These are phyloP conservation scores for Glomus cerebriforme DNA, from an alignment of 192 early-diverging fungal species.

Conservation along the genomic window DNA sequence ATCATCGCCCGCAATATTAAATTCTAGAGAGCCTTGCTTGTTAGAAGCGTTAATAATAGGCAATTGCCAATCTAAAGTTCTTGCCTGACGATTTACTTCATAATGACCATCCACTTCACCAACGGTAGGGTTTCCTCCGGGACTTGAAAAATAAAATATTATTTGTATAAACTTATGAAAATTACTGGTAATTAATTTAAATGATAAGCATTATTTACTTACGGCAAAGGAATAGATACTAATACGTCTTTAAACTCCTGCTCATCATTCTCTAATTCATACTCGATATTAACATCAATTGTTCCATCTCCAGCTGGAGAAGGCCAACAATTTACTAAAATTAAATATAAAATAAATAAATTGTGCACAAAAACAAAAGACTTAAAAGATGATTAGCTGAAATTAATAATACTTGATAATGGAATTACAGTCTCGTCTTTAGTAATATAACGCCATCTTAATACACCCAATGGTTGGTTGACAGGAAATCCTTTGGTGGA, in stretches of 20 bases:
- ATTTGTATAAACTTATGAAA: not conserved
- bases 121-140: slow-evolving; percentile 69
- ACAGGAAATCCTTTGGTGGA: slow-evolving; percentile 81
- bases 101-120: slow-evolving; percentile 84
- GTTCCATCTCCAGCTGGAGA: slow-evolving; percentile 84
- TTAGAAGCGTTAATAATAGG: slow-evolving; percentile 78
- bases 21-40: slow-evolving; percentile 81
- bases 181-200: not conserved
- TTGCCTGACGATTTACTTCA: slow-evolving; percentile 68
- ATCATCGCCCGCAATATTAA: slow-evolving; percentile 76
- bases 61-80: slow-evolving; percentile 84
- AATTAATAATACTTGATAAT: slow-evolving; percentile 63
- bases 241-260: slow-evolving; percentile 85
- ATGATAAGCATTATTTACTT: slow-evolving; percentile 37
- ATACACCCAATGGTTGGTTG: slow-evolving; percentile 78
- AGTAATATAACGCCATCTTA: slow-evolving; percentile 88
- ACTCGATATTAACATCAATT: slow-evolving; percentile 96
- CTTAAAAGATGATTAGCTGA: not conserved
- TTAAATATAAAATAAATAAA: slow-evolving; percentile 4
- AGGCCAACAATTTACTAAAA: slow-evolving; percentile 97
- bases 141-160: slow-evolving; percentile 41
- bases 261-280: slow-evolving; percentile 77
- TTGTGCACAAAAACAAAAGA: not conserved
- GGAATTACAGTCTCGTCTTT: slow-evolving; percentile 84
- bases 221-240: slow-evolving; percentile 88